Evolutionary conservation across 208 protist species (phyloP), one percentile per base, ranked within the genome.

Genomic region (Herpetomonas muscarum): DNA sequence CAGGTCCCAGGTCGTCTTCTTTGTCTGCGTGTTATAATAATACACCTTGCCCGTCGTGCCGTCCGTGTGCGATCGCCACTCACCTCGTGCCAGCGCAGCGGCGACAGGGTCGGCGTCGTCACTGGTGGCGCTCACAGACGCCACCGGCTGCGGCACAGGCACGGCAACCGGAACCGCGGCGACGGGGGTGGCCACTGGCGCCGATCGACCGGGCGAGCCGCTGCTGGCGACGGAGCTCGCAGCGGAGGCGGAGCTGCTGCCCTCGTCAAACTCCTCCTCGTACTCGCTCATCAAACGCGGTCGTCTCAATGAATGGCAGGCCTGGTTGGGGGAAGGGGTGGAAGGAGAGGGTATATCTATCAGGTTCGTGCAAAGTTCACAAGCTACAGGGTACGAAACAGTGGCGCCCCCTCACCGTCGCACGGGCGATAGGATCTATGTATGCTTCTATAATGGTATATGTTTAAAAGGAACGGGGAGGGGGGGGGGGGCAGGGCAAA

Each of bases 201-300:
- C 32, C 9, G 37, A 10, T 31, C 26, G 22, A 28, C 2, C 41
- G 0, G 29, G 21, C 10, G 41, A 34, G n/a, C n/a, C n/a, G n/a
- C n/a, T n/a, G n/a, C n/a, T n/a, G n/a, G n/a, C n/a, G n/a, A n/a
- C n/a, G n/a, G 37, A 17, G 32, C 56, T 47, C n/a, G 12, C 28
- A 39, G 15, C 6, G 13, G 50, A 59, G 4, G 45, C 26, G 15
- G 70, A 58, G 9, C 63, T 74, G 0, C 81, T 70, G 26, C 60
- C 66, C n/a, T 56, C 45, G 30, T 87, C 79, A 64, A 92, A 92
- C 0, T 74, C 81, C 34, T 88, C 81, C 17, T 78, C 70, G 64
- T 89, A 92, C n/a, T 60, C 53, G 52, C 61, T 74, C 85, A 92
- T 92, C n/a, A n/a, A n/a, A n/a, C n/a, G n/a, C n/a, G n/a, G n/a